phyloP scores from a whole-genome alignment of 1,284 basidiomycete species.

The Heliocybe sulcata region DNA sequence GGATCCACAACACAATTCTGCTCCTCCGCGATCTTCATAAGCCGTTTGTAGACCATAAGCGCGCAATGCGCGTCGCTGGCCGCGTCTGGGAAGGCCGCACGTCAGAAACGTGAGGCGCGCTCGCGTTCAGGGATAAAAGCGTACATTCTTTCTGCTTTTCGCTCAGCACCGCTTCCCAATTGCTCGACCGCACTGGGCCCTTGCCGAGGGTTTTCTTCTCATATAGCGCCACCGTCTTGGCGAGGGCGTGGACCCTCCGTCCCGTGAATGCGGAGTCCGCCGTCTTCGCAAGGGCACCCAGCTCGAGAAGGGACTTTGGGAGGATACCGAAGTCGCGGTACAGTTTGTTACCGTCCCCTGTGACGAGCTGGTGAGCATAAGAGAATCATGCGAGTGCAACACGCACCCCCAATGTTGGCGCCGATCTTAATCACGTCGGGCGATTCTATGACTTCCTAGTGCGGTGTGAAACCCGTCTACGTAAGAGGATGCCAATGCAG shows the following conservation, averaged over 20 bases:
- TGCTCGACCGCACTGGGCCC: constrained; percentile 40
- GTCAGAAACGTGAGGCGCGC: not conserved
- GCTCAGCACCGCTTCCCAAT: constrained; percentile 47
- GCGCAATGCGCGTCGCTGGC: constrained; percentile 55
- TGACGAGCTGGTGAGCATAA: not conserved
- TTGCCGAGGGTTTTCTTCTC: constrained; percentile 41
- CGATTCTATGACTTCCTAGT: constrained; percentile 41
- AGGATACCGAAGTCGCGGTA: constrained; percentile 53
- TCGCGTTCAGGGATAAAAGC: constrained; percentile 9
- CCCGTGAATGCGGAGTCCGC: constrained; percentile 35
- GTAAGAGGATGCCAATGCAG: constrained; percentile 1
- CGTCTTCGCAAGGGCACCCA: constrained; percentile 39
- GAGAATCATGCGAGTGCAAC: not conserved
- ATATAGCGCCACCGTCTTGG: constrained; percentile 46
- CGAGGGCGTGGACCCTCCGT: constrained; percentile 43
- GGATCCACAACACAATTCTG: constrained; percentile 20
- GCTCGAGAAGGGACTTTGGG: constrained; percentile 45
- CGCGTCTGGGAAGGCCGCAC: constrained; percentile 33
- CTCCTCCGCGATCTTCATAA: constrained; percentile 29
- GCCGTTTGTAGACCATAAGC: constrained; percentile 36
- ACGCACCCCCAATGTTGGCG: constrained; percentile 52
- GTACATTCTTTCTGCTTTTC: constrained; percentile 40
- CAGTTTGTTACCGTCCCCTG: constrained; percentile 57
- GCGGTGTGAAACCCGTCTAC: not conserved
- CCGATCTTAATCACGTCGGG: constrained; percentile 44